Evolutionary conservation across 495 filamentous ascomycete genomes (phyloP), one percentile per base, ranked within the genome.

Genomic region (Chaetomium fimeti): DNA sequence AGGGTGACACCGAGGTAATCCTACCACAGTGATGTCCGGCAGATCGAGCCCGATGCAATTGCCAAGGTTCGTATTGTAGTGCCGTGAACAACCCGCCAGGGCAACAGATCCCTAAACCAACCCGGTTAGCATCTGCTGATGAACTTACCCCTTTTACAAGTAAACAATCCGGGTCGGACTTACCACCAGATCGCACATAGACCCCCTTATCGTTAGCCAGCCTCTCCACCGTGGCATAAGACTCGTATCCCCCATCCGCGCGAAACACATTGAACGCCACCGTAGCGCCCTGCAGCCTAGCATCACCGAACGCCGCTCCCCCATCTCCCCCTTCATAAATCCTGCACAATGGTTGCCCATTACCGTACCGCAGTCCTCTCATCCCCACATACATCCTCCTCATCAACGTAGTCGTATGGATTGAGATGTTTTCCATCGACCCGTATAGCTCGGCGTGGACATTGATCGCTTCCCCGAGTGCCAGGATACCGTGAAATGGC

Each of bases 401-500:
- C 4, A 78, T 77, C 25, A 93, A 81, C 62, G 72, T 81, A 0
- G 82, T 76, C 7, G 88, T 87, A 71, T 93, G 88, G 13, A 75
- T 72, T 16, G 87, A 87, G 27, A 92, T 82, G 45, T 75, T 77
- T 42, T 79, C 77, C 80, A 90, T 87, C 12, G 81, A 84, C 3
- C 81, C 79, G 70, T 84, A 93, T 6, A 93, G 71, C 42, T 75
- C 77, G 36, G 75, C 67, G 69, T 92, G 89, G 3, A 85, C 79
- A n/a, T 84, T 80, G 29, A 93, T 84, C 5, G 89, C 90, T 68
- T 82, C 81, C 1, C 84, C 86, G 12, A 93, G 81, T 1, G 88
- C 89, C 28, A 91, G 71, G 65, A 93, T 91, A 67, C 77, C 88
- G 73, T 91, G 90, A 66, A 91, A 90, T n/a, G 89, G 87, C 7